Base-by-base conservation (phyloP, 2,329 filamentous ascomycete genomes). In the Xylaria sp. region DNA sequence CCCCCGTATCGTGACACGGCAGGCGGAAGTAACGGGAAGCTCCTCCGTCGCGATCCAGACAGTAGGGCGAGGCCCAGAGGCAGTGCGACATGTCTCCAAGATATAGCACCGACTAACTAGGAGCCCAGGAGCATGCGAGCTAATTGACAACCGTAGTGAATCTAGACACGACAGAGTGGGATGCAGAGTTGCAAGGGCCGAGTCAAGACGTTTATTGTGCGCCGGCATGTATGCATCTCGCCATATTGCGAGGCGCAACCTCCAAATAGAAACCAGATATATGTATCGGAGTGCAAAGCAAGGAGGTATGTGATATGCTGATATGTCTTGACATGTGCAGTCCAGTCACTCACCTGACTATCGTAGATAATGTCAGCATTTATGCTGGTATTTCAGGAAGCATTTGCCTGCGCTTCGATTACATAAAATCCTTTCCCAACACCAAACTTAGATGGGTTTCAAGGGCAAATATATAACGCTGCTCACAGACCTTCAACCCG, bases 151-250 rank as follows among this genome's bases (percentile, higher is more conserved):
- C 11, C 43, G 45, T 40, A 57, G 33, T 35, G 37, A 45, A 28
- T 14, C 54, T 53, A 21, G 35, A 47, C n/a, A 31, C 28, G 28
- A 31, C 5, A 31, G 28, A 31, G n/a, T n/a, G n/a, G 38, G 25
- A 50, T 38, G 42, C 33, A 21, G 51, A 33, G 35, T 53, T 52
- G 51, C 55, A 54, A 49, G 25, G 53, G 42, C 47, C 35, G 47
- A 63, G 52, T 19, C 50, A 49, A n/a, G 35, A 46, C 50, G 47
- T 53, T 60, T 60, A 53, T 52, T 38, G 50, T 38, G n/a, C 33
- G 15, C 40, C 55, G 33, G 46, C 51, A 45, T 40, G n/a, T 38
- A 54, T 64, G 62, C 62, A 58, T 57, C 40, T 33, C 51, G 60
- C 63, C 63, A 49, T 40, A 21, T 12, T 37, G 46, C 42, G 52